These are phyloP conservation scores for Cryptococcus sp. DNA, from an alignment of 1,284 basidiomycete genomes.

Conservation along the genomic window DNA sequence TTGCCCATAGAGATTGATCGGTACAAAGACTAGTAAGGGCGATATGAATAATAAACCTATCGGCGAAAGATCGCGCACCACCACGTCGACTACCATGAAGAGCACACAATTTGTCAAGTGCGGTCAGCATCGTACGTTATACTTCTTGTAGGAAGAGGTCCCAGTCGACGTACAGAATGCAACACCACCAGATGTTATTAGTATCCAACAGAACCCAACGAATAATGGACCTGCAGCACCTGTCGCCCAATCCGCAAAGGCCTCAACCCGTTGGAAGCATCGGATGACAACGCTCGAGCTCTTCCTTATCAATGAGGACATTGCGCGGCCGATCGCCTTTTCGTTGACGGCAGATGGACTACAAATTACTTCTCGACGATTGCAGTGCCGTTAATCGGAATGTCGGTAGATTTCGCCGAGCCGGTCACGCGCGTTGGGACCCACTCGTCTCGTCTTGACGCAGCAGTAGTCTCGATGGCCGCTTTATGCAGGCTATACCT, in stretches of 20 bases:
- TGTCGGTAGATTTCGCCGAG: no score
- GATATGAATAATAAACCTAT: slow-evolving; percentile 57
- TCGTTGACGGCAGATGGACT: no score
- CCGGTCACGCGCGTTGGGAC: no score
- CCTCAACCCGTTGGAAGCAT: slow-evolving; percentile 81
- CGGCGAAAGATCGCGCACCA: slow-evolving; percentile 60
- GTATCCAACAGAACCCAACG: slow-evolving; percentile 69
- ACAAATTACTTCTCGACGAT: no score
- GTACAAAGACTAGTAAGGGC: slow-evolving; percentile 70
- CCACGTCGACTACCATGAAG: slow-evolving; percentile 65
- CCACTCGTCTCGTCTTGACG: no score
- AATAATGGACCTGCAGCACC: slow-evolving; percentile 90
- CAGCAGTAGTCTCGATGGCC: no score
- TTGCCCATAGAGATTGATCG: slow-evolving; percentile 73
- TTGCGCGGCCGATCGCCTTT: no score
- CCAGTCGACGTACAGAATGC: slow-evolving; percentile 73
- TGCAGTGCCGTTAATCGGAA: no score
- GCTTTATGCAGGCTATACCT: no score
- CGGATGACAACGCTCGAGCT: slow-evolving; percentile 65
- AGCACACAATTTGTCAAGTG: neutral
- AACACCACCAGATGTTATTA: slow-evolving; percentile 68
- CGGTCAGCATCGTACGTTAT: neutral
- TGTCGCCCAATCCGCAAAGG: slow-evolving; percentile 73
- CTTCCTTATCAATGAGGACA: slow-evolving; percentile 28
- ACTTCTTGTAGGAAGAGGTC: neutral